Percentiles rank a stretch among this genome's conserved stretches.
Evolutionary conservation across 768 basidiomycete species (phyloP).

Genomic region (Amanita exitialis): DNA sequence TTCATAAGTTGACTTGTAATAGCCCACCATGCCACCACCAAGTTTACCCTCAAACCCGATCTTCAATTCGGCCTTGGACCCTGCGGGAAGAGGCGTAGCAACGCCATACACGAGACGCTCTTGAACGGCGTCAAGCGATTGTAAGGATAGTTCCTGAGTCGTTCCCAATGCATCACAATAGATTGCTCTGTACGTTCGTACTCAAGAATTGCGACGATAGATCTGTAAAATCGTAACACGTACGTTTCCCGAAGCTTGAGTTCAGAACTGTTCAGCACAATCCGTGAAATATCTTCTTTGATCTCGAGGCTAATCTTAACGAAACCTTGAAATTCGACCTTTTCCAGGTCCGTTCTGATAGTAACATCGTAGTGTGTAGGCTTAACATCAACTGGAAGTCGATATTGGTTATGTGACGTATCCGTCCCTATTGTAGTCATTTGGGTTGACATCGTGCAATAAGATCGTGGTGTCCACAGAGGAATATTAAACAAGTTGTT

Average conservation of each 20-base stretch:
- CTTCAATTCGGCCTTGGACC: slow-evolving; percentile 60
- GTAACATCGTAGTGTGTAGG: slow-evolving; percentile 74
- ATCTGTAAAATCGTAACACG: slow-evolving; percentile 10
- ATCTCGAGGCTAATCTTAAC: slow-evolving; percentile 70
- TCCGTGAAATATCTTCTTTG: slow-evolving; percentile 42
- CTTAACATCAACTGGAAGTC: slow-evolving; percentile 57
- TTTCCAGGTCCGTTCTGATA: slow-evolving; percentile 73
- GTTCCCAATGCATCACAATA: slow-evolving; percentile 43
- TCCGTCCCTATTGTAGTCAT: slow-evolving; percentile 19
- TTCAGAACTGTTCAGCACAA: slow-evolving; percentile 58
- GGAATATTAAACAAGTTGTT: neutral
- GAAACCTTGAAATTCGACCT: slow-evolving; percentile 66
- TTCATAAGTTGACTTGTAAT: slow-evolving; percentile 65
- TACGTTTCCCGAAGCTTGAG: slow-evolving; percentile 48
- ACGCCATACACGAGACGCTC: slow-evolving; percentile 63
- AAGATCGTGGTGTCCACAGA: neutral
- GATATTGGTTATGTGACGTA: slow-evolving; percentile 29
- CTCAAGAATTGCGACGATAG: neutral
- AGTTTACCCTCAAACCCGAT: slow-evolving; percentile 64
- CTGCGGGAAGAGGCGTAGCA: slow-evolving; percentile 46
- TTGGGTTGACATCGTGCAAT: slow-evolving; percentile 6
- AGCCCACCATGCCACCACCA: slow-evolving; percentile 68
- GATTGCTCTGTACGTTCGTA: slow-evolving; percentile 24
- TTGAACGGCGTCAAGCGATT: slow-evolving; percentile 44
- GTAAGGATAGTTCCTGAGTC: slow-evolving; percentile 33